Percentiles rank a stretch among this genome's conserved stretches.
Conservation (phyloP, 352 stramenopile genomes). For the Phytophthora multivora region DNA sequence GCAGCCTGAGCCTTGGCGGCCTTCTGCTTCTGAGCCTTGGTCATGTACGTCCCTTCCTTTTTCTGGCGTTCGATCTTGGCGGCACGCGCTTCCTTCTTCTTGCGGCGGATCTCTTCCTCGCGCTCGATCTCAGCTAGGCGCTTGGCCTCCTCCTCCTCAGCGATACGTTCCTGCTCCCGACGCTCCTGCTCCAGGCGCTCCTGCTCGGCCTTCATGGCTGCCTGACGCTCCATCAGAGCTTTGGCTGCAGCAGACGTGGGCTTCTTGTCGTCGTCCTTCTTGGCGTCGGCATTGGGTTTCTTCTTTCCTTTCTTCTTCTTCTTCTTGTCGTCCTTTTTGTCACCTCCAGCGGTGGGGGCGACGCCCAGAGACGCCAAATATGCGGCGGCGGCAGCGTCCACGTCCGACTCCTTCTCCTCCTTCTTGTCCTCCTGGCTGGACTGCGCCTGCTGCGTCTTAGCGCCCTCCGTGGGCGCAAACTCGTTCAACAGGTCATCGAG, state of each 20-base stretch:
- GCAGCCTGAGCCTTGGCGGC: conserved; percentile 85
- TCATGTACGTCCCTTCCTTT: conserved; percentile 98
- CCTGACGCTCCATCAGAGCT: conserved; percentile 75
- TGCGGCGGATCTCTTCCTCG: conserved; percentile 69
- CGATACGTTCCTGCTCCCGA: conserved; percentile 62
- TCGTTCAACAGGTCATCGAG: conserved; percentile 79
- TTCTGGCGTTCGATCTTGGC: conserved; percentile 95
- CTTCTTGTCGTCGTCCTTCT: conserved; percentile 78
- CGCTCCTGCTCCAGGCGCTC: conserved; percentile 67
- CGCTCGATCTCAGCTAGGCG: conserved; percentile 47
- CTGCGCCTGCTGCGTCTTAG: conserved; percentile 19
- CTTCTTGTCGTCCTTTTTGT: conserved; percentile 85
- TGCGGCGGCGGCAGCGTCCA: conserved; percentile 74
- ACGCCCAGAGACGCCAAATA: conserved; percentile 82
- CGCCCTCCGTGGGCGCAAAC: conserved; percentile 42
- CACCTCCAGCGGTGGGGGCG: conserved; percentile 47
- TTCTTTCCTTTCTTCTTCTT: conserved; percentile 88
- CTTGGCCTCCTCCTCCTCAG: conserved; percentile 72
- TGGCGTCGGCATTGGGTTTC: conserved; percentile 57
- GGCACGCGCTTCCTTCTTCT: conserved; percentile 85
- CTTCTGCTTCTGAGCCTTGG: conserved; percentile 98
- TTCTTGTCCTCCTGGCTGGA: conserved; percentile 19
- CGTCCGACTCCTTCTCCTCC: conserved; percentile 37
- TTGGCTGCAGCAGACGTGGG: conserved; percentile 75
- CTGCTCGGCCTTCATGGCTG: conserved; percentile 72